Evolutionary conservation across 169 alveolate species (phyloP).

Genomic region (Cryptosporidium parvum): DNA sequence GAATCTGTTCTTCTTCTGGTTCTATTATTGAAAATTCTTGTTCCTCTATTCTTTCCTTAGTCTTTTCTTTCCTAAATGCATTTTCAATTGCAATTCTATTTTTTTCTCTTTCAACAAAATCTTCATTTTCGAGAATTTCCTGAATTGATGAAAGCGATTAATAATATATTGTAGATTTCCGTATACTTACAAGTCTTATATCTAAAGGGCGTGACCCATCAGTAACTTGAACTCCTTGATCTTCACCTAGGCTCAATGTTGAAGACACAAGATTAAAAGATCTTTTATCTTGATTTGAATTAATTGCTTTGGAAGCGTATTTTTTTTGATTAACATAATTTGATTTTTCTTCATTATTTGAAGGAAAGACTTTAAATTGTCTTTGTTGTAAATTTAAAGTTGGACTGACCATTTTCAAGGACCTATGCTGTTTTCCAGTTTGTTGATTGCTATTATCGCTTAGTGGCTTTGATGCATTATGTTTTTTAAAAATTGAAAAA

Average conservation of each 20-base stretch:
- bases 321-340: background rate
- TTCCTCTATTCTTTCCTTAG: slow-evolving; percentile 1
- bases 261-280: background rate
- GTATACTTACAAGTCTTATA: slow-evolving; percentile 34
- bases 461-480: background rate
- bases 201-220: background rate
- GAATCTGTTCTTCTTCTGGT: slow-evolving; percentile 53
- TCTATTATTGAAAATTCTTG: slow-evolving; percentile 40
- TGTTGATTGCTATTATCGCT: too few species aligned
- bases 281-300: background rate
- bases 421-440: background rate
- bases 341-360: background rate
- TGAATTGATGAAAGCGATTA: background rate
- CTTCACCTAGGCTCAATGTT: background rate
- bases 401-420: background rate
- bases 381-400: background rate
- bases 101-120: background rate
- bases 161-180: background rate
- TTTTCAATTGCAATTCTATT: background rate
- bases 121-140: slow-evolving; percentile 36
- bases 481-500: background rate
- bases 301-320: background rate
- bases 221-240: background rate
- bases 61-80: slow-evolving; percentile 8
- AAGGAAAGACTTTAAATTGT: background rate